Evolutionary conservation across 2,329 filamentous ascomycete species (phyloP), one percentile per base, ranked within the genome.

Genomic region (Aureobasidium lini): DNA sequence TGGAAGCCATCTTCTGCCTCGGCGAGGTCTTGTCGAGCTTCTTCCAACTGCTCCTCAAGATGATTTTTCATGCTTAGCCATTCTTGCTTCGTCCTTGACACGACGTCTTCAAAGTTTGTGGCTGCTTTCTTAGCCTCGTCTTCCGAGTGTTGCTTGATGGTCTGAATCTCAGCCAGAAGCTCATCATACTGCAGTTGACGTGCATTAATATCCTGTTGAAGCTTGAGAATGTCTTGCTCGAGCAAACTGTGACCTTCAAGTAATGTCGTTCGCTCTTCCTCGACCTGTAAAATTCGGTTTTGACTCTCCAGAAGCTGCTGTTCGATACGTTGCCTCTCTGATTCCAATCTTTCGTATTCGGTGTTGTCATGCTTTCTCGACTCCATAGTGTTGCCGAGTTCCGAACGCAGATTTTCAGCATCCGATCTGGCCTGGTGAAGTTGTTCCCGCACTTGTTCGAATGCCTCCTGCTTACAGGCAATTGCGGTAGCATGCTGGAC

Each of bases 391-490:
- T 58, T 44, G 18, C 34, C 32, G 2, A 60, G 13, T 16, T 65
- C 61, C 8, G 44, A 37, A 16, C 59, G 50, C 10, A 61, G 59
- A 4, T 57, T 50, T 6, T 62, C 60, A 23, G 61, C 36, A 10
- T 61, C 61, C 57, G 60, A 42, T 46, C 37, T 46, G 46, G 60
- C 15, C 18, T 37, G 48, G 43, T 64, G 64, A 4, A 76, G 59
- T 29, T 73, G 64, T 46, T 74, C 69, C 29, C 76, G 71, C 11
- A 75, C 64, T 42, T 75, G 72, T 29, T 77, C 75, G 4, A 78
- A 57, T 6, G 70, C 68, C 58, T 80, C 77, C 34, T 79, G 74
- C 59, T 75, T 77, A 18, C 72, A 73, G 1, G 76, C 75, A 4
- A 76, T 60, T 7, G 67, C 71, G 40, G 76, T 73, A 23, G 75